phyloP scores from a whole-genome alignment of 2,329 filamentous ascomycete genomes.

The Trichoderma gracile region DNA sequence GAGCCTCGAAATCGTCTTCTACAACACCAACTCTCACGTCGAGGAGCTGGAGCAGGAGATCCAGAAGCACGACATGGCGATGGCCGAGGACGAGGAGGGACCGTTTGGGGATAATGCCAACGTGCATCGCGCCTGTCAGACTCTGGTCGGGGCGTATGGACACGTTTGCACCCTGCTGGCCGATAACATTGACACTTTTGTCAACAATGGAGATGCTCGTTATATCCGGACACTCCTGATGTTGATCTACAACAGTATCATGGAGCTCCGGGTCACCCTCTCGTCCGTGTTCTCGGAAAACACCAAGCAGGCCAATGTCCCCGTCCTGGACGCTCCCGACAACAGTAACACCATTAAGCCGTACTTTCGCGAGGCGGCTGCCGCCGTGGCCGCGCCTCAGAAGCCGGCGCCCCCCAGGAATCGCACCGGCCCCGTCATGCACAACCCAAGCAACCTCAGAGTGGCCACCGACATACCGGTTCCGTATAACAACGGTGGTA shows the following conservation, averaged over 20 bases:
- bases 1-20: conserved; percentile 66
- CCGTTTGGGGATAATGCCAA: conserved; percentile 60
- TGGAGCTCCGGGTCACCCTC: conserved; percentile 62
- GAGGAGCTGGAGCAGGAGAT: conserved; percentile 66
- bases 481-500: conserved; percentile 49
- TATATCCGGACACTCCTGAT: conserved; percentile 66
- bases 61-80: conserved; percentile 57
- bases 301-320: conserved; percentile 27
- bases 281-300: conserved; percentile 38
- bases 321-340: conserved; percentile 29
- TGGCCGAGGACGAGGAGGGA: conserved; percentile 50
- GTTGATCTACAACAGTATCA: conserved; percentile 66
- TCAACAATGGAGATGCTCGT: conserved; percentile 65
- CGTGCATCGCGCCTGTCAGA: conserved; percentile 63
- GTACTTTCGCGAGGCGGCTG: conserved; percentile 53
- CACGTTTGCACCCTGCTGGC: conserved; percentile 64
- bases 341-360: conserved; percentile 52
- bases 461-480: conserved; percentile 57
- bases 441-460: conserved; percentile 55
- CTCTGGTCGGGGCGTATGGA: conserved; percentile 64
- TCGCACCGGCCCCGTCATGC: conserved; percentile 44
- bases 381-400: conserved; percentile 51
- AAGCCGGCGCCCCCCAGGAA: conserved; percentile 41
- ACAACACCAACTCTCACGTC: conserved; percentile 67
- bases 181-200: conserved; percentile 63